These are phyloP conservation scores for Neonothopanus nambi DNA, from an alignment of 1,284 basidiomycete species.

Conservation along the genomic window DNA sequence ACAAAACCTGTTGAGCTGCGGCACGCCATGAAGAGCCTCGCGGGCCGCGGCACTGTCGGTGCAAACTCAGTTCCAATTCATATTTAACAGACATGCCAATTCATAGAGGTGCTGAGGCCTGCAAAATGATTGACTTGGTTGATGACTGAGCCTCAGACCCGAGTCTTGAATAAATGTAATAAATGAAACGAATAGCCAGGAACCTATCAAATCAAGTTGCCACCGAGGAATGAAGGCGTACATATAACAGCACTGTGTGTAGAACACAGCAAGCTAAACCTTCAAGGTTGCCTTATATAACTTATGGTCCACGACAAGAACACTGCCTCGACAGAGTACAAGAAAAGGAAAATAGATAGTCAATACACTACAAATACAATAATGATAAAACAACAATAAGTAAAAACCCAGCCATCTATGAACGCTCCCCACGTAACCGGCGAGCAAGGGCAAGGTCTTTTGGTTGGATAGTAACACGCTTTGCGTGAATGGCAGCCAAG, in stretches of 20 bases:
- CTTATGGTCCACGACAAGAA: conserved; percentile 19
- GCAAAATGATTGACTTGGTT: too few relatives aligned
- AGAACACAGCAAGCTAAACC: not conserved
- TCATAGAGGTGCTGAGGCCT: too few relatives aligned
- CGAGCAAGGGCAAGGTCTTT: conserved; percentile 81
- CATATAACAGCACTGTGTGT: not conserved
- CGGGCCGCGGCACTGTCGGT: too few relatives aligned
- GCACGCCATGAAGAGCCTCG: too few relatives aligned
- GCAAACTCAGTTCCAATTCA: too few relatives aligned
- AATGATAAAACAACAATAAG: conserved; percentile 15
- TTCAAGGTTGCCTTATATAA: conserved; percentile 15
- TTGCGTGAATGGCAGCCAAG: too few relatives aligned
- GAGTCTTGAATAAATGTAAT: not conserved
- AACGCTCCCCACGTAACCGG: conserved; percentile 74
- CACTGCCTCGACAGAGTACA: conserved; percentile 20
- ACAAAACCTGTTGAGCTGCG: too few relatives aligned
- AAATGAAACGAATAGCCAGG: too few relatives aligned
- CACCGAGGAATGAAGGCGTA: not conserved
- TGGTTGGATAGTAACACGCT: conserved; percentile 80
- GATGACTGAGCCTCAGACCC: not conserved
- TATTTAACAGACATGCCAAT: too few relatives aligned
- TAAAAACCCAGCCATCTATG: conserved; percentile 35
- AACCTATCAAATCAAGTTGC: too few relatives aligned
- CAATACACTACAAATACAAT: conserved; percentile 5
- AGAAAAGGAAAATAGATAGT: not conserved